These are phyloP conservation scores for Bruguiera hainesii DNA, from an alignment of 441 rosid species.

Conservation along the genomic window DNA sequence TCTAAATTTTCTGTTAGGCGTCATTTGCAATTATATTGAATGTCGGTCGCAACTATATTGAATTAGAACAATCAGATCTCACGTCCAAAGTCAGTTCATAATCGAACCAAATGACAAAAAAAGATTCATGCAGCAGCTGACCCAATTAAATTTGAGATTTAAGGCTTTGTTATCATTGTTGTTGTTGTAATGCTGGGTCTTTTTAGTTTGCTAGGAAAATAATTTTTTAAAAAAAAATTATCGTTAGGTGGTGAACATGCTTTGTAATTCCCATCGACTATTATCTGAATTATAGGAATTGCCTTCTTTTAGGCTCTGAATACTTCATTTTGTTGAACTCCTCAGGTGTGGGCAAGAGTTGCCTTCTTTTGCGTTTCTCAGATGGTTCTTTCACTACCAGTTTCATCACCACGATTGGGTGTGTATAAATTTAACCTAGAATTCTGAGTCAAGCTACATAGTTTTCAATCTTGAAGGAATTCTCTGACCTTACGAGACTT, in stretches of 20 bases:
- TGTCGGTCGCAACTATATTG: no score
- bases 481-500: conserved; percentile 7
- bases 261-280: no score
- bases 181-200: no score
- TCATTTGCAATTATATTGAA: not conserved
- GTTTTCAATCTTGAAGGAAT: not conserved
- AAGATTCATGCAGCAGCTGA: no score
- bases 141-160: no score
- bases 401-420: conserved; percentile 98
- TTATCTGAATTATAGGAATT: not conserved
- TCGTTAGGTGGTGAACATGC: no score
- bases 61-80: no score
- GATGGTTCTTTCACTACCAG: conserved; percentile 99
- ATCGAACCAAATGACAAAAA: no score
- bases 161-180: no score
- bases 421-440: conserved; percentile 19
- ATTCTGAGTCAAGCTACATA: not conserved
- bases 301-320: not conserved
- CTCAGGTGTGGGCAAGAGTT: conserved; percentile 99
- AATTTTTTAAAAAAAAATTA: no score
- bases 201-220: no score
- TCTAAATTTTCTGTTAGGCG: not conserved
- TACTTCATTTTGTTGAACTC: conserved; percentile 11
- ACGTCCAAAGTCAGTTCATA: no score
- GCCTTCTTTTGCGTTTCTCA: conserved; percentile 97